Conservation (phyloP, 2,329 filamentous ascomycete genomes). For the Diaporthe destruens region DNA sequence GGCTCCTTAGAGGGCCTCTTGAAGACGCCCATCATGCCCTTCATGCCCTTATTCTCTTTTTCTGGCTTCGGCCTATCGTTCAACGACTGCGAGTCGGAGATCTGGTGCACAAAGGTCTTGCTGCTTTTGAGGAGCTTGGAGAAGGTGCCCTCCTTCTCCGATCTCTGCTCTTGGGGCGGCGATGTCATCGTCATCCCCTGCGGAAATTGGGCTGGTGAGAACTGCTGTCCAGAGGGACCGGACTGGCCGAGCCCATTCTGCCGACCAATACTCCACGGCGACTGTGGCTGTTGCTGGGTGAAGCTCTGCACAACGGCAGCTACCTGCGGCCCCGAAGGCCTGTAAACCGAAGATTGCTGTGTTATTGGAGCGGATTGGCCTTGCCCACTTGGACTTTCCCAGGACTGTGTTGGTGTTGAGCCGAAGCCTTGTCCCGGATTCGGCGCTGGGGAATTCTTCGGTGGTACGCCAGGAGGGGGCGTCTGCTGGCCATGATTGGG, state of each 20-base stretch:
- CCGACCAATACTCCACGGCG: conserved; percentile 35
- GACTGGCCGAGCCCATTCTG: conserved; percentile 29
- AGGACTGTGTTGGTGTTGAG: conserved; percentile 11
- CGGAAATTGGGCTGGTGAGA: conserved; percentile 19
- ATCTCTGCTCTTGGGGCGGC: conserved; percentile 35
- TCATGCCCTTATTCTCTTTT: conserved; percentile 46
- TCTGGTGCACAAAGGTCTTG: conserved; percentile 41
- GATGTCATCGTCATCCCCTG: conserved; percentile 38
- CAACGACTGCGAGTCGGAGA: conserved; percentile 36
- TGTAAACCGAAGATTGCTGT: conserved; percentile 39
- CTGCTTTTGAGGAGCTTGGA: conserved; percentile 43
- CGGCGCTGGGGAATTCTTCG: conserved; percentile 32
- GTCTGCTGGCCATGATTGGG: conserved; percentile 35
- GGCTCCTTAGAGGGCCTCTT: conserved; percentile 44
- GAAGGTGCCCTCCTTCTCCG: conserved; percentile 42
- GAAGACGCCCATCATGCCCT: conserved; percentile 46
- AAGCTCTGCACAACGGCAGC: conserved; percentile 32
- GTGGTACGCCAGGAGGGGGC: conserved; percentile 33
- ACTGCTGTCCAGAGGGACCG: conserved; percentile 25
- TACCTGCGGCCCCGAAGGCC: conserved; percentile 37
- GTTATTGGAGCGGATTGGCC: conserved; percentile 14
- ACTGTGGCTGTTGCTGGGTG: conserved; percentile 30
- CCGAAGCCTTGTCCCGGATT: conserved; percentile 29
- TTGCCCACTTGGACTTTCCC: conserved; percentile 10
- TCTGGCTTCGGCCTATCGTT: conserved; percentile 44